Evolutionary conservation across 2,329 filamentous ascomycete genomes (phyloP).

Genomic region (Diaporthe sp.): DNA sequence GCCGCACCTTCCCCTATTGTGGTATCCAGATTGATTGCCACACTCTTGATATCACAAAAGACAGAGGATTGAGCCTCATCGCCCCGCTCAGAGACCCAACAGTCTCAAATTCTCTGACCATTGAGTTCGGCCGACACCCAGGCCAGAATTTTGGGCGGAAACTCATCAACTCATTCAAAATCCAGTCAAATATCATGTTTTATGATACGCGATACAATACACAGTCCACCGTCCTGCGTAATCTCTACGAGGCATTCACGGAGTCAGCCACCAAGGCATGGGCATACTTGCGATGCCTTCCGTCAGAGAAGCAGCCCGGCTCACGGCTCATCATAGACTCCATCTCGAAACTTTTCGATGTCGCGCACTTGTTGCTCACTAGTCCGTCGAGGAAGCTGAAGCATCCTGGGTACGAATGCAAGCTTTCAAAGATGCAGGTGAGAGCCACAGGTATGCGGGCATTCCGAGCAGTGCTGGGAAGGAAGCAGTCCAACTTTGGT

Average conservation of each 20-base stretch:
- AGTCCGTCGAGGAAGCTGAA: conserved; percentile 60
- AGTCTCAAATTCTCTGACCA: conserved; percentile 79
- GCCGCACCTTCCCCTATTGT: conserved; percentile 84
- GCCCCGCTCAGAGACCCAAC: conserved; percentile 50
- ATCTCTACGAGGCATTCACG: conserved; percentile 79
- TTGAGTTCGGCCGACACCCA: conserved; percentile 79
- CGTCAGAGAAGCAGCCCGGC: conserved; percentile 66
- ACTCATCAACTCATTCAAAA: conserved; percentile 81
- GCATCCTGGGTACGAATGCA: conserved; percentile 68
- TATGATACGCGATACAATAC: conserved; percentile 86
- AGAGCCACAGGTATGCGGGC: conserved; percentile 76
- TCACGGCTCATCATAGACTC: conserved; percentile 68
- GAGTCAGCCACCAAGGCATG: conserved; percentile 84
- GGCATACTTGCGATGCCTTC: conserved; percentile 72
- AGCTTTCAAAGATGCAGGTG: conserved; percentile 71
- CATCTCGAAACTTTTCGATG: conserved; percentile 73
- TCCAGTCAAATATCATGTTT: conserved; percentile 87
- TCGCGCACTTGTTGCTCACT: conserved; percentile 74
- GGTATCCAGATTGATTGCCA: conserved; percentile 81
- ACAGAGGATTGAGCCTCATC: conserved; percentile 64
- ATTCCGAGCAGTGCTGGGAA: conserved; percentile 75
- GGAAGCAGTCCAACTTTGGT: conserved; percentile 78
- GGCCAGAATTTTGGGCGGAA: conserved; percentile 87
- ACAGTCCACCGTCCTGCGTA: conserved; percentile 74
- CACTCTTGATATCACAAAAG: conserved; percentile 81